Evolutionary conservation across 2,329 filamentous ascomycete species (phyloP), one percentile per base, ranked within the genome.

Genomic region (Cladophialophora bantiana): DNA sequence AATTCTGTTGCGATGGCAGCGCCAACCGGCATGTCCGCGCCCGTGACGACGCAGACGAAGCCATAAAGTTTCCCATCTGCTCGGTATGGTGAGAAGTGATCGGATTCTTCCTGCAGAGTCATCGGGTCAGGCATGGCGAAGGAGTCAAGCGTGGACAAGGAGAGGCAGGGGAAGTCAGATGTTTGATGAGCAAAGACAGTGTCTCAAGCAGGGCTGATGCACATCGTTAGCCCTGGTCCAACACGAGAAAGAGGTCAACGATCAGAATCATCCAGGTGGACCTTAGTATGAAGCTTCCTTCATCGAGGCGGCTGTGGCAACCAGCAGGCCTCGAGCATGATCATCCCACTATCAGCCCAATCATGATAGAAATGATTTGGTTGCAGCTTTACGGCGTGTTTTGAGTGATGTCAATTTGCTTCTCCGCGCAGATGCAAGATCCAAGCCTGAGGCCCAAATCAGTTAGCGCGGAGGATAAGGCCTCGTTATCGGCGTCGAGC

Each of bases 21-120:
- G 7, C 87, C 87, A 13, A 89, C 82, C 1, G 87, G 84, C 72
- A 88, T 85, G 0, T 84, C 84, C 31, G 87, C 86, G 13, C 87
- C 86, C 0, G 86, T 88, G 4, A 89, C 87, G 13, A 89, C 83
- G 71, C 87, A 89, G 20, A 89, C 84, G 71, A 89, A 89, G 52
- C 87, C 87, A 75, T 89, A 87, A 55, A 87, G 79, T 74, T 88
- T 88, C 45, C 85, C 85, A 76, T 88, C 85, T 3, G 81, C 64
- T 65, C 85, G 78, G 73, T 87, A 88, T 0, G 85, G 85, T 31
- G 84, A 86, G 73, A 87, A 86, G 63, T 85, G 82, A 68, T 83
- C 79, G 1, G 81, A 80, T 36, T 80, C 77, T 58, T 67, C 65
- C 50, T 71, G 63, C 57, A 72, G 62, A 20, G 67, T 67, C 66